A percentile compares a stretch with the other conserved stretches of the same genome.
These are phyloP conservation scores for Periconia sp. DNA, from an alignment of 2,329 filamentous ascomycete genomes.

Conservation along the genomic window DNA sequence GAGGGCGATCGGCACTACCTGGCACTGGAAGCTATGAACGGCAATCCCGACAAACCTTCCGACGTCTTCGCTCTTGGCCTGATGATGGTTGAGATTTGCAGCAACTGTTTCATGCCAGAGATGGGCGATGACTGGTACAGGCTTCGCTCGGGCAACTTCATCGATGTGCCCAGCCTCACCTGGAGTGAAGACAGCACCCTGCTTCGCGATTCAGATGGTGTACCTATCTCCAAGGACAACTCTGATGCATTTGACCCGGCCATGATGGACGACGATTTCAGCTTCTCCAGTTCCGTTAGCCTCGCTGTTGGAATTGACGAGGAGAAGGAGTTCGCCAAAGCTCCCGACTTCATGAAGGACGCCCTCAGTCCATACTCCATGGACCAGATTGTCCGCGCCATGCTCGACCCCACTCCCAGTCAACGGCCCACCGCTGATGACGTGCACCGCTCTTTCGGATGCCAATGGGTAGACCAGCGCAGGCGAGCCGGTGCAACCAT, in stretches of 20 bases:
- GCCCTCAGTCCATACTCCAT: constrained; percentile 71
- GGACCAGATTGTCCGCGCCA: constrained; percentile 81
- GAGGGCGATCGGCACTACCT: constrained; percentile 98
- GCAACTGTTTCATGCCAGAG: constrained; percentile 90
- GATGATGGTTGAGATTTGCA: constrained; percentile 91
- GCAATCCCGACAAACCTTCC: constrained; percentile 83
- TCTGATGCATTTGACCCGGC: constrained; percentile 27
- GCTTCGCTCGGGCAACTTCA: constrained; percentile 84
- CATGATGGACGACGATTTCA: constrained; percentile 40
- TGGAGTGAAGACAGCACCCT: constrained; percentile 69
- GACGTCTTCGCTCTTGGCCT: constrained; percentile 94
- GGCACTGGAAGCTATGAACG: constrained; percentile 85
- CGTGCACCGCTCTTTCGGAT: constrained; percentile 70
- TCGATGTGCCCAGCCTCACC: constrained; percentile 79
- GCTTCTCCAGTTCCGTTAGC: constrained; percentile 43
- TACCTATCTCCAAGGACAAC: constrained; percentile 31
- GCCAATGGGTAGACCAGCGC: constrained; percentile 77
- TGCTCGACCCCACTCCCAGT: constrained; percentile 76
- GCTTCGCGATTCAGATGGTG: constrained; percentile 69
- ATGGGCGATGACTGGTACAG: constrained; percentile 91
- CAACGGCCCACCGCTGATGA: constrained; percentile 74
- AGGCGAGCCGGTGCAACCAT: constrained; percentile 88
- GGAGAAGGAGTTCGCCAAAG: constrained; percentile 62
- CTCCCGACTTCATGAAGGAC: constrained; percentile 89
- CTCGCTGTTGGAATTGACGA: constrained; percentile 27